Conservation (phyloP, 1,139 yeast genomes). For the Petasospora fabianii region DNA sequence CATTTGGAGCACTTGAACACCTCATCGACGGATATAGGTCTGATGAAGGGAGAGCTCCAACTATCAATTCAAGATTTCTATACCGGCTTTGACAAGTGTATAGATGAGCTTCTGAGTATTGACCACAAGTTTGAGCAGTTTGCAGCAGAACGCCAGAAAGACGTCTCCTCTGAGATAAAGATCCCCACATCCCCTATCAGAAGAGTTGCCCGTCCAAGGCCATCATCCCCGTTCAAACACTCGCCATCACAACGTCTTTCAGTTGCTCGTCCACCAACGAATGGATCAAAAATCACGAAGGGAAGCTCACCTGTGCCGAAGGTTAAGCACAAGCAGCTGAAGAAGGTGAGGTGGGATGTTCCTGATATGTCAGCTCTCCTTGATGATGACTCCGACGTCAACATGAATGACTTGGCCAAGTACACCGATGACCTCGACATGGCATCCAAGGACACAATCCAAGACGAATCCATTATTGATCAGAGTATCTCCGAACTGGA, state of each 20-base stretch:
- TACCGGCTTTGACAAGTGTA: slow-evolving; percentile 18
- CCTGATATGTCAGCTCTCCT: slow-evolving; percentile 21
- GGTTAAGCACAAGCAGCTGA: slow-evolving; percentile 20
- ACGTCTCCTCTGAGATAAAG: slow-evolving; percentile 19
- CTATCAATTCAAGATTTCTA: slow-evolving; percentile 19
- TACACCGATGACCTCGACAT: slow-evolving; percentile 22
- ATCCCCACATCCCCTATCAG: slow-evolving; percentile 28
- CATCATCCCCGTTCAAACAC: slow-evolving; percentile 21
- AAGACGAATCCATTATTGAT: slow-evolving; percentile 17
- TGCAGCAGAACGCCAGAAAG: slow-evolving; percentile 19
- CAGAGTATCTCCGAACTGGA: slow-evolving; percentile 21
- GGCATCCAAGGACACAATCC: slow-evolving; percentile 9
- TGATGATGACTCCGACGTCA: slow-evolving; percentile 29
- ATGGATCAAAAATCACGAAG: slow-evolving; percentile 10
- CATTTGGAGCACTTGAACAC: slow-evolving; percentile 14
- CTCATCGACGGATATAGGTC: slow-evolving; percentile 7
- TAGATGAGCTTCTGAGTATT: slow-evolving; percentile 22
- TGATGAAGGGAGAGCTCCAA: slow-evolving; percentile 19
- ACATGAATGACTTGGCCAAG: slow-evolving; percentile 31
- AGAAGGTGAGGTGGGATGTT: slow-evolving; percentile 41
- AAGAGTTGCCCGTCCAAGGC: slow-evolving; percentile 18
- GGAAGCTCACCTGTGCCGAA: slow-evolving; percentile 12
- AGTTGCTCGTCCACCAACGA: slow-evolving; percentile 11
- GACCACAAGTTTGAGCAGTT: slow-evolving; percentile 25
- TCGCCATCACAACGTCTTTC: slow-evolving; percentile 21